These are phyloP conservation scores for Nepenthes mirabilis DNA, from an alignment of 148 eudicot species.

Conservation along the genomic window DNA sequence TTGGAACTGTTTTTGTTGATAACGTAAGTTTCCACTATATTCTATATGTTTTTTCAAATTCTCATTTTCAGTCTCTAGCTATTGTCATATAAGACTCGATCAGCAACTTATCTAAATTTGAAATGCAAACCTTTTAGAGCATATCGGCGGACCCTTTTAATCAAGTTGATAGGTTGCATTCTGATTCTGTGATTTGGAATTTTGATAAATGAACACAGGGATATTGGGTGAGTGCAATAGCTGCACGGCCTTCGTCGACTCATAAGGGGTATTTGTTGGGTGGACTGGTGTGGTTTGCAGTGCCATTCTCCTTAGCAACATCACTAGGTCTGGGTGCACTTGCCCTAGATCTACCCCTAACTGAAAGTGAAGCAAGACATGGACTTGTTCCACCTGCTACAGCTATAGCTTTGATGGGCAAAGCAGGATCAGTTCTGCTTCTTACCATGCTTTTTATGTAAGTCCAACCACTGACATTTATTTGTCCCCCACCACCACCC, in stretches of 20 bases:
- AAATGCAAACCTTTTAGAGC: too few relatives aligned
- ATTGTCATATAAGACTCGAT: background rate
- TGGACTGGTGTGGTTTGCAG: conserved; percentile 95
- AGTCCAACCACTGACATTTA: conserved; percentile 15
- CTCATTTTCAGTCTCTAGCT: background rate
- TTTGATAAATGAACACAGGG: conserved; percentile 29
- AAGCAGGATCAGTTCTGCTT: conserved; percentile 79
- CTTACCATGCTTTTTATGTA: conserved; percentile 98
- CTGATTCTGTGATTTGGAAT: too few relatives aligned
- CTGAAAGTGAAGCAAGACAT: conserved; percentile 67
- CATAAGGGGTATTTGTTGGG: conserved; percentile 95
- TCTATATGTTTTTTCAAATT: background rate
- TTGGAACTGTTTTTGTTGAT: conserved; percentile 94
- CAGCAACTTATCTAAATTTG: background rate
- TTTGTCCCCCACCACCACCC: background rate
- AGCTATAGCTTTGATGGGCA: conserved; percentile 91
- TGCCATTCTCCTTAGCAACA: conserved; percentile 89
- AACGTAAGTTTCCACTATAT: conserved; percentile 37
- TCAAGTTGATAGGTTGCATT: background rate
- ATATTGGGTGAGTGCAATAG: conserved; percentile 98
- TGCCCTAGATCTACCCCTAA: conserved; percentile 88
- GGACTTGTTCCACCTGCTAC: conserved; percentile 98
- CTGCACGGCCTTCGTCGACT: conserved; percentile 94
- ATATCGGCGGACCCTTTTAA: background rate
- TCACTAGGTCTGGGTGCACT: conserved; percentile 89